phyloP scores from a whole-genome alignment of 805 yeast genomes.

The Wickerhamiella azymoides region DNA sequence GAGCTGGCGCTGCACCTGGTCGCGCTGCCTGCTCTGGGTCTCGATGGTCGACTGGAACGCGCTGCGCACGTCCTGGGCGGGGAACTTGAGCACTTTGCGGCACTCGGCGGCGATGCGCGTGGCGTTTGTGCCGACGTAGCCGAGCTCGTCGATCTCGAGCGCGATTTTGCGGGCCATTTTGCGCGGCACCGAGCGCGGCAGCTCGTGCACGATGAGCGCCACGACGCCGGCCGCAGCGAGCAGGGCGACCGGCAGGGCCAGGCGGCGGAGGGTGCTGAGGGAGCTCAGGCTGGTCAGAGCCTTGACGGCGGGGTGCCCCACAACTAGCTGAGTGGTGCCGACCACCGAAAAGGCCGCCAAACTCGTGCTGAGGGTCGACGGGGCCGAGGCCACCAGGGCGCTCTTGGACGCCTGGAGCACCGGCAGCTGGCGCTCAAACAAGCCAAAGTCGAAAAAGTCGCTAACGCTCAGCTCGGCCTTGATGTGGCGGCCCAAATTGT shows the following conservation, averaged over 20 bases:
- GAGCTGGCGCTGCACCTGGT: slow-evolving; percentile 37
- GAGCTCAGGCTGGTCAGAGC: neutral
- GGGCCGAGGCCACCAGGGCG: slow-evolving; percentile 12
- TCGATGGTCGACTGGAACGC: slow-evolving; percentile 56
- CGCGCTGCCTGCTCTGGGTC: slow-evolving; percentile 42
- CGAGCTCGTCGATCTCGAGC: slow-evolving; percentile 46
- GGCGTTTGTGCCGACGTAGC: slow-evolving; percentile 68
- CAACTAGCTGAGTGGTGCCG: slow-evolving; percentile 12
- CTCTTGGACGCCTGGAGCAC: slow-evolving; percentile 13
- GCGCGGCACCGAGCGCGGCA: slow-evolving; percentile 80
- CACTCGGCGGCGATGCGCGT: slow-evolving; percentile 70
- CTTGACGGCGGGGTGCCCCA: slow-evolving; percentile 10
- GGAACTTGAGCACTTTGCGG: slow-evolving; percentile 63
- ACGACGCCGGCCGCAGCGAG: slow-evolving; percentile 40
- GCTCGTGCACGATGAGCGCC: slow-evolving; percentile 57
- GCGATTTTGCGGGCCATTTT: slow-evolving; percentile 64
- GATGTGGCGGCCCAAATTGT: slow-evolving; percentile 44
- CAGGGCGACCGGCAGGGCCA: slow-evolving; percentile 41
- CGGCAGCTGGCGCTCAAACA: slow-evolving; percentile 19
- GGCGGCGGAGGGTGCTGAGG: slow-evolving; percentile 23
- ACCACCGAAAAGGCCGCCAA: slow-evolving; percentile 15
- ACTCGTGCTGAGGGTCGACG: slow-evolving; percentile 14
- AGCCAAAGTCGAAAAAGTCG: slow-evolving; percentile 70
- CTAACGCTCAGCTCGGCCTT: slow-evolving; percentile 43
- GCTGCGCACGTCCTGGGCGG: slow-evolving; percentile 66